phyloP scores from a whole-genome alignment of 345 rosid genomes.

The Cardamine chenopodiifolia region DNA sequence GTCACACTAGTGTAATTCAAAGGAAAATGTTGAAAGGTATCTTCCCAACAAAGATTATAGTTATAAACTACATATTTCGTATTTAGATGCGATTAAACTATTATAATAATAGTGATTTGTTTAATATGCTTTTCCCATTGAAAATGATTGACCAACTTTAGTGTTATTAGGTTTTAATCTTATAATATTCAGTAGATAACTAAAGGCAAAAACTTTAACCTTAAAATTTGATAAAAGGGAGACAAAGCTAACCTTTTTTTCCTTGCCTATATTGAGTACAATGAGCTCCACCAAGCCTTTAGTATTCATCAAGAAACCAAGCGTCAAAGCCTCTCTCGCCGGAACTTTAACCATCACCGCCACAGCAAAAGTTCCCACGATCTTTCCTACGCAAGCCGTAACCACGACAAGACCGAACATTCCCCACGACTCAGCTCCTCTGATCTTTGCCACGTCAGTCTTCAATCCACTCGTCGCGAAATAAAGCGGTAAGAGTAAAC shows the following conservation, averaged over 20 bases:
- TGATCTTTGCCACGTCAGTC: slow-evolving; percentile 66
- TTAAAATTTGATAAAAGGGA: background rate
- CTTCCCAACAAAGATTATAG: background rate
- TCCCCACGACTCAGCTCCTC: slow-evolving; percentile 68
- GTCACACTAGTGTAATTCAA: background rate
- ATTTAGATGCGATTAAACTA: background rate
- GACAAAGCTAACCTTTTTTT: slow-evolving; percentile 60
- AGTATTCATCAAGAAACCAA: slow-evolving; percentile 87
- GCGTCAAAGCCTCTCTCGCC: slow-evolving; percentile 67
- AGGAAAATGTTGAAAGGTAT: slow-evolving; percentile 15
- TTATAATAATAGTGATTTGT: background rate
- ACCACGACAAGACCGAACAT: slow-evolving; percentile 66
- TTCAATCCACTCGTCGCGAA: slow-evolving; percentile 90
- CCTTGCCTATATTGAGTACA: slow-evolving; percentile 91
- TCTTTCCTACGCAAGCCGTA: slow-evolving; percentile 79
- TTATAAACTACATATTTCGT: background rate
- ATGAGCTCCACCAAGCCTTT: slow-evolving; percentile 94
- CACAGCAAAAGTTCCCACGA: slow-evolving; percentile 67
- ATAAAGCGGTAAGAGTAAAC: slow-evolving; percentile 82
- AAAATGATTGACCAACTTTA: background rate
- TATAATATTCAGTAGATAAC: background rate
- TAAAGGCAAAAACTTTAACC: slow-evolving; percentile 11
- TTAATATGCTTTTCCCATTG: background rate
- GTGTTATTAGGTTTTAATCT: background rate
- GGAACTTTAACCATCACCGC: slow-evolving; percentile 73